A percentile compares a stretch with the other conserved stretches of the same genome.
Conservation (phyloP, 2,329 filamentous ascomycete species). For the Phaeoacremonium minimum region DNA sequence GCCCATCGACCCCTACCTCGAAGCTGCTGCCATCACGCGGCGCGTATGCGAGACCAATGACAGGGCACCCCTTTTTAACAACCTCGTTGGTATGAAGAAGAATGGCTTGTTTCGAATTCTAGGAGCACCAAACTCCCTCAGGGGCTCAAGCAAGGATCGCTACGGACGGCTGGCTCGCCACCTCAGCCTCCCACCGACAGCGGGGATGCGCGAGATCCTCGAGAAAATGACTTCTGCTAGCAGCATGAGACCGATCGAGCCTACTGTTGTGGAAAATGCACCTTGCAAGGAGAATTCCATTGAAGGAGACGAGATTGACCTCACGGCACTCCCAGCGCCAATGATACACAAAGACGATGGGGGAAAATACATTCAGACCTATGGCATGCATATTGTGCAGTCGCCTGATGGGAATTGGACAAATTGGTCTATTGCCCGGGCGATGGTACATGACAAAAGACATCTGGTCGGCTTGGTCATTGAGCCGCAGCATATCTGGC, state of each 20-base stretch:
- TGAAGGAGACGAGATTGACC: slow-evolving; percentile 31
- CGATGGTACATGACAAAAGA: slow-evolving; percentile 40
- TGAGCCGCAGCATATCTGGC: slow-evolving; percentile 38
- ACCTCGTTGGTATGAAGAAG: slow-evolving; percentile 36
- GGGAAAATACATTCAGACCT: slow-evolving; percentile 45
- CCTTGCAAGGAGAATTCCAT: slow-evolving; percentile 37
- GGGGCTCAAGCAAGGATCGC: slow-evolving; percentile 20
- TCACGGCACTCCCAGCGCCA: slow-evolving; percentile 34
- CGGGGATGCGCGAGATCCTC: slow-evolving; percentile 30
- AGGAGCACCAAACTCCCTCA: slow-evolving; percentile 34
- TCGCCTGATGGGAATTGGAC: slow-evolving; percentile 40
- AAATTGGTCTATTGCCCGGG: slow-evolving; percentile 39
- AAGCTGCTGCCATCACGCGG: slow-evolving; percentile 41
- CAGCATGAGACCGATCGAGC: slow-evolving; percentile 21
- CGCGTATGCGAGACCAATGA: slow-evolving; percentile 36
- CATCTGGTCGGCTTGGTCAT: slow-evolving; percentile 35
- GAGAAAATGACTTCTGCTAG: slow-evolving; percentile 35
- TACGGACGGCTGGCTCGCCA: slow-evolving; percentile 37
- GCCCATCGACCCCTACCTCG: slow-evolving; percentile 37
- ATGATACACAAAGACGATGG: slow-evolving; percentile 38
- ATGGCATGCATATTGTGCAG: slow-evolving; percentile 42
- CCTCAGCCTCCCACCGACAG: slow-evolving; percentile 31
- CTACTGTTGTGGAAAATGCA: slow-evolving; percentile 25
- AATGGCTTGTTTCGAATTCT: slow-evolving; percentile 44
- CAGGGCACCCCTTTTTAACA: slow-evolving; percentile 48